Conservation (phyloP, 139 green algal genomes). For the Chlorella vulgaris region DNA sequence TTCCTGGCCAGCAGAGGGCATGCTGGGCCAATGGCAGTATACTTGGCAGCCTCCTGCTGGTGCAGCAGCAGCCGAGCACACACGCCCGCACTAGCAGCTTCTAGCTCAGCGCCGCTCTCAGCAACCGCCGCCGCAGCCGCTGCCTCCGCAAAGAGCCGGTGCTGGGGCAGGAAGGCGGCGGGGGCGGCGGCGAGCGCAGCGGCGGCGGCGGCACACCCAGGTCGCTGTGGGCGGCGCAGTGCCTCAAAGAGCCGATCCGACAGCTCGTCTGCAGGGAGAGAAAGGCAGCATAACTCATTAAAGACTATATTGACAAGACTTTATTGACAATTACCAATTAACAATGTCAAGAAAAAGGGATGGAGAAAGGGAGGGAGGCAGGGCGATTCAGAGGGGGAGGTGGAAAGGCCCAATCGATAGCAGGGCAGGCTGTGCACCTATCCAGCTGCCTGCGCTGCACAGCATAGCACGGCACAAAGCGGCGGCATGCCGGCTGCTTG, state of each 20-base stretch:
- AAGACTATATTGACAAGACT: not conserved
- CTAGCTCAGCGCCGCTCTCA: not conserved
- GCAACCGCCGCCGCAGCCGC: not conserved
- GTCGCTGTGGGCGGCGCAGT: conserved; percentile 8
- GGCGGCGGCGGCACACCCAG: not conserved
- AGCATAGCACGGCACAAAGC: too few relatives aligned
- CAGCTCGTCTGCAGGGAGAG: not conserved
- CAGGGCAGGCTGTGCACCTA: too few relatives aligned
- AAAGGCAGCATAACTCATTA: not conserved
- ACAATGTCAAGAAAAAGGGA: not conserved
- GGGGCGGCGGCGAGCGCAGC: not conserved
- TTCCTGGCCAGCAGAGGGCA: conserved; percentile 33
- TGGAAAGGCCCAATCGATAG: too few relatives aligned
- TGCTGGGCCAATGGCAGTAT: conserved; percentile 1
- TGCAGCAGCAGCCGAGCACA: conserved; percentile 11
- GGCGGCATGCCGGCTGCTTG: too few relatives aligned
- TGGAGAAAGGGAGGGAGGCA: too few relatives aligned
- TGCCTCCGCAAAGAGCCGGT: not conserved
- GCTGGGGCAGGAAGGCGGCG: not conserved
- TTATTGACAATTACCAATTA: too few relatives aligned
- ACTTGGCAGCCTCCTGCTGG: conserved; percentile 6
- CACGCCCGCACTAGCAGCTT: not conserved
- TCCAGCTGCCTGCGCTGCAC: too few relatives aligned
- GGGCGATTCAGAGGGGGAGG: too few relatives aligned
- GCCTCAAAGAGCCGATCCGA: not conserved